Base-by-base conservation (phyloP, 1,284 basidiomycete genomes). In the Sanghuangporus baumii region DNA sequence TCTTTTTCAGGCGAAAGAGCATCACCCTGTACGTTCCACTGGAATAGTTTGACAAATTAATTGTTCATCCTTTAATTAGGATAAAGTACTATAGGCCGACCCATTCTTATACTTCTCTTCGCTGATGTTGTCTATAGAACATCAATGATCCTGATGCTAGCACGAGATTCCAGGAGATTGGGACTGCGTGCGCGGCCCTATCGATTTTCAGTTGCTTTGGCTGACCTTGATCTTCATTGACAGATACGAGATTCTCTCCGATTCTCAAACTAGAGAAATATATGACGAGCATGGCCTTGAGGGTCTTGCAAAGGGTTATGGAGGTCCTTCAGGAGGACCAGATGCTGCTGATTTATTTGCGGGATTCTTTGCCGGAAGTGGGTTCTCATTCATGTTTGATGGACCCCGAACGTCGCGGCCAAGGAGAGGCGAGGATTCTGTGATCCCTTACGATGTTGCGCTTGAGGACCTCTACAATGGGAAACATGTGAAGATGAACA, bases 391-490 rank as follows among this genome's bases (percentile, higher is more conserved):
- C 69, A 76, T 77, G 69, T 87, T 88, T 68, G 79, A 72, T 57
- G 51, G 52, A 37, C 67, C 81, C 60, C 78, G 80, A 55, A 79
- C 77, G 61, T 72, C 73, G 71, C 75, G 67, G 40, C 75, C 77
- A 65, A 80, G 74, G 55, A 84, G 83, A 69, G 86, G 87, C 14
- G 79, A 87, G 66, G 88, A 94, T 73, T 87, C 89, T 6, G 78
- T 88, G 40, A 87, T 97, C 66, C 84, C 87, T 2, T 92, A 96
- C 72, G 81, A 91, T 18, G 93, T 98, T 62, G 89, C 91, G 3
- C 81, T 99, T 40, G 94, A 97, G 73, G 96, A 98, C 72, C 79
- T 96, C 34, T 98, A 94, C 76, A 91, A 89, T 65, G 96, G 96
- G 38, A 96, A 95, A 74, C 84, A 84, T 14, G 89, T 96, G 55